Conservation (phyloP, 192 early-diverging fungal genomes). For the Funneliformis geosporum region DNA sequence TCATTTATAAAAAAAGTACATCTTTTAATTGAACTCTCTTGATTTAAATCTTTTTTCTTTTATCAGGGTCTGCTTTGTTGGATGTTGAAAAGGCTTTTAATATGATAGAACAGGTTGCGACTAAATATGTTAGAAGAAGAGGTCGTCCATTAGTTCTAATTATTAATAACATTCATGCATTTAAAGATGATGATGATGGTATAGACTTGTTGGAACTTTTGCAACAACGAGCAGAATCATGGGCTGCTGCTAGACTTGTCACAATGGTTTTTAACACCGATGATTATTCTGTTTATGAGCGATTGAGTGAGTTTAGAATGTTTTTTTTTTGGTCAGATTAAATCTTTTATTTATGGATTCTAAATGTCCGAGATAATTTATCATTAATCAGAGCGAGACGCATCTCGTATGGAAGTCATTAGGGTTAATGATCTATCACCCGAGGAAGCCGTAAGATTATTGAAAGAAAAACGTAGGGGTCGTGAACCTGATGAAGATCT, state of each 20-base stretch:
- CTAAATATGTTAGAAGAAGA: constrained; percentile 2
- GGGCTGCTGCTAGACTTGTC: constrained; percentile 25
- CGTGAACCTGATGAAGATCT: constrained; percentile 10
- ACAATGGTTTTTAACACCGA: constrained; percentile 29
- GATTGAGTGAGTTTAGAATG: constrained; percentile 10
- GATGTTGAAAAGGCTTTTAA: constrained; percentile 32
- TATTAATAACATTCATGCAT: constrained; percentile 33
- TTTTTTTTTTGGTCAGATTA: background rate
- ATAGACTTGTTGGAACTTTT: constrained; percentile 27
- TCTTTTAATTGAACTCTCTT: background rate
- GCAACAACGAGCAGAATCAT: constrained; percentile 31
- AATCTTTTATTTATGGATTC: background rate
- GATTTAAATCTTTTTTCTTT: background rate
- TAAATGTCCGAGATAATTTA: background rate
- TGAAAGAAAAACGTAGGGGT: background rate
- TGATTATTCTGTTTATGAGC: constrained; percentile 30
- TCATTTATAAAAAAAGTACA: background rate
- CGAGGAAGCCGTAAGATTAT: constrained; percentile 8
- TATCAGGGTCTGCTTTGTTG: constrained; percentile 24
- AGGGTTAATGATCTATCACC: background rate
- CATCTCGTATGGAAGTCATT: constrained; percentile 30
- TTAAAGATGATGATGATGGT: constrained; percentile 32
- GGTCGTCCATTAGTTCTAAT: constrained; percentile 17
- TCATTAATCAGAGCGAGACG: constrained; percentile 23
- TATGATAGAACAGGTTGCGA: constrained; percentile 24